A percentile compares a stretch with the other conserved stretches of the same genome.
These are phyloP conservation scores for Wallemia ichthyophaga DNA, from an alignment of 1,284 basidiomycete species.

Conservation along the genomic window DNA sequence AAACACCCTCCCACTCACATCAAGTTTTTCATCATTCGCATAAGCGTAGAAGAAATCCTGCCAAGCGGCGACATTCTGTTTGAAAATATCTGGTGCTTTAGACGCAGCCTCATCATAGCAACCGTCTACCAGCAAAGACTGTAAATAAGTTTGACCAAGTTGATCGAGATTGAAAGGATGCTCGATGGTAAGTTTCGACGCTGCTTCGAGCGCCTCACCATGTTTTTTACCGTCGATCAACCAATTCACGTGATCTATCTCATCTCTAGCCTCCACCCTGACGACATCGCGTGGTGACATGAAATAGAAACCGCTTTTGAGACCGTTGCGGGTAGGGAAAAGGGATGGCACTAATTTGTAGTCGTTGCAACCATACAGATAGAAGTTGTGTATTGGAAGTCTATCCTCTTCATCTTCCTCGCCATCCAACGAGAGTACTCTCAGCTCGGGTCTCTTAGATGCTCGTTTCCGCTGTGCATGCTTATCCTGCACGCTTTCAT, in stretches of 20 bases:
- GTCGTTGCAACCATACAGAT: conserved; percentile 72
- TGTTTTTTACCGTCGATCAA: conserved; percentile 57
- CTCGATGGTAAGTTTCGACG: conserved; percentile 31
- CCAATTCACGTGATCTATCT: conserved; percentile 74
- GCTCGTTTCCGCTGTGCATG: conserved; percentile 41
- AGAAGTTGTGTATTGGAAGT: conserved; percentile 43
- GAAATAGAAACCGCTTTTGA: conserved; percentile 35
- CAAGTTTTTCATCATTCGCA: conserved; percentile 27
- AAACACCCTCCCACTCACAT: not conserved
- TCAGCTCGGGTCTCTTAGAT: conserved; percentile 66
- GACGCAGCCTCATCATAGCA: conserved; percentile 52
- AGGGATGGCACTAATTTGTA: conserved; percentile 31
- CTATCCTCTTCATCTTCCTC: conserved; percentile 73
- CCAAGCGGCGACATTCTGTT: conserved; percentile 49
- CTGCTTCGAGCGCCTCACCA: conserved; percentile 57
- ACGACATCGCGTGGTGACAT: conserved; percentile 62
- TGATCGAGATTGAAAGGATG: conserved; percentile 29
- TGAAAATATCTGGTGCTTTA: conserved; percentile 63
- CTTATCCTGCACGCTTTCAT: conserved; percentile 30
- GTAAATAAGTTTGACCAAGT: conserved; percentile 57
- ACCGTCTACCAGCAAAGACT: conserved; percentile 47
- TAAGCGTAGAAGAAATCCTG: conserved; percentile 86
- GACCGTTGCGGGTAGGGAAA: conserved; percentile 9
- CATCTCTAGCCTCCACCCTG: conserved; percentile 53
- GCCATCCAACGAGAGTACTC: conserved; percentile 60